A percentile compares a stretch with the other conserved stretches of the same genome.
These are phyloP conservation scores for Chrysophaeum taylorii DNA, from an alignment of 352 stramenopile species.

Conservation along the genomic window DNA sequence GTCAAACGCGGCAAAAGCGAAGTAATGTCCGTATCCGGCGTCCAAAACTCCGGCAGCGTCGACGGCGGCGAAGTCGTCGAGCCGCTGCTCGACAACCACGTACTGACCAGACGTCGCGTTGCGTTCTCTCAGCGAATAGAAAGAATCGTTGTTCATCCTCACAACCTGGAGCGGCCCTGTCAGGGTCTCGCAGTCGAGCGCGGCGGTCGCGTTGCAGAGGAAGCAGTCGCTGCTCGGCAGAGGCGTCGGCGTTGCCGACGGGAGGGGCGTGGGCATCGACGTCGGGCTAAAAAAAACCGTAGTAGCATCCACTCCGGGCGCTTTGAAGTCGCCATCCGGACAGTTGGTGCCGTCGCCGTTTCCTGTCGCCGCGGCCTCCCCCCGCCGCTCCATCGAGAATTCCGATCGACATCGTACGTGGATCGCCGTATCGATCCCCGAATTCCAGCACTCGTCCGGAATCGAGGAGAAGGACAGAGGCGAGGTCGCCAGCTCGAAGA, in stretches of 20 bases:
- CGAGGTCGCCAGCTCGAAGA: constrained; percentile 13
- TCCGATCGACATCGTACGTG: no score
- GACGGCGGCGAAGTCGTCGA: no score
- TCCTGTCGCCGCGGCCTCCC: no score
- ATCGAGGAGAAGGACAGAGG: background rate
- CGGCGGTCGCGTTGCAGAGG: background rate
- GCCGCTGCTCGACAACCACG: background rate
- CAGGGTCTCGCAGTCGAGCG: background rate
- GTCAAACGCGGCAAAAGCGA: no score
- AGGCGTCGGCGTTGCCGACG: no score
- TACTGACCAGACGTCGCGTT: background rate
- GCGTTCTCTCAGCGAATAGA: background rate
- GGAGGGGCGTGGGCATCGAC: no score
- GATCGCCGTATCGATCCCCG: background rate
- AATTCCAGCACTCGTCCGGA: background rate
- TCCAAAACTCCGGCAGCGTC: no score
- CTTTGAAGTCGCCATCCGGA: background rate
- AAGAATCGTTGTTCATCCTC: background rate
- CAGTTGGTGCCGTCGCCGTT: background rate
- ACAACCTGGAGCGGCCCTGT: background rate
- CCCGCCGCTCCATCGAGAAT: no score
- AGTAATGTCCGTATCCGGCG: no score
- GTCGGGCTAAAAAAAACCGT: background rate
- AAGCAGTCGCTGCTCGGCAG: no score
- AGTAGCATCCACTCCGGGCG: background rate